Evolutionary conservation across 2,329 filamentous ascomycete species (phyloP).

Genomic region (Diaporthe sp.): DNA sequence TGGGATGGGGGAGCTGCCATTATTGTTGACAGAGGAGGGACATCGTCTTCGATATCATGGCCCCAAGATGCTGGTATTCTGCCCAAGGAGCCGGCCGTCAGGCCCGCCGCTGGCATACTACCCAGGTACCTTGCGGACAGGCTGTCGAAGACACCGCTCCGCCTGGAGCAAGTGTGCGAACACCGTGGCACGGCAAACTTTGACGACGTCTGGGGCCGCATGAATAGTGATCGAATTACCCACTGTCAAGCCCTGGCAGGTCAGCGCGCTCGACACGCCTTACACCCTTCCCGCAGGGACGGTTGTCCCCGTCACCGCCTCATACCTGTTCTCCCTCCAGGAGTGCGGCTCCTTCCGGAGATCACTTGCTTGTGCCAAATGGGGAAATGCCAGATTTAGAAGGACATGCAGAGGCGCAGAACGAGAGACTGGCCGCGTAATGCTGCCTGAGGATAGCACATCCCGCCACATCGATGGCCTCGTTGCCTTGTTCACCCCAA

Average conservation of each 20-base stretch:
- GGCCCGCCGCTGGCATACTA: neutral
- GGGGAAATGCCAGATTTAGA: neutral
- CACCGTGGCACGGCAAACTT: neutral
- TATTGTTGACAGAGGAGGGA: neutral
- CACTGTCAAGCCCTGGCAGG: neutral
- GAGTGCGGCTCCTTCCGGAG: neutral
- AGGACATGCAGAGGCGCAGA: neutral
- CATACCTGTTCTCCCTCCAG: neutral
- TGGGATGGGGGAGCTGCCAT: neutral
- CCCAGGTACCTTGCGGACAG: no score
- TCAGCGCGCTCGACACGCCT: neutral
- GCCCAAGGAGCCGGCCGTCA: neutral
- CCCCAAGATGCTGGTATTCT: neutral
- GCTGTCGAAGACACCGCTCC: neutral
- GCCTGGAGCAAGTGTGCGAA: neutral
- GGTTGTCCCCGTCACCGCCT: neutral
- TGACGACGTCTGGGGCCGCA: neutral
- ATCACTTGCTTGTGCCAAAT: neutral
- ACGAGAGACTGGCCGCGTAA: neutral
- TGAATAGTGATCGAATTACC: neutral
- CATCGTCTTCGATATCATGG: no score
- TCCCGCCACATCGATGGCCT: neutral
- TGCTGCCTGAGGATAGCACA: neutral
- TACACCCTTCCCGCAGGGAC: neutral
- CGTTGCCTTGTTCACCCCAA: neutral